Evolutionary conservation across 1,139 yeast genomes (phyloP), one percentile per base, ranked within the genome.

Genomic region (Candida labiduridarum): DNA sequence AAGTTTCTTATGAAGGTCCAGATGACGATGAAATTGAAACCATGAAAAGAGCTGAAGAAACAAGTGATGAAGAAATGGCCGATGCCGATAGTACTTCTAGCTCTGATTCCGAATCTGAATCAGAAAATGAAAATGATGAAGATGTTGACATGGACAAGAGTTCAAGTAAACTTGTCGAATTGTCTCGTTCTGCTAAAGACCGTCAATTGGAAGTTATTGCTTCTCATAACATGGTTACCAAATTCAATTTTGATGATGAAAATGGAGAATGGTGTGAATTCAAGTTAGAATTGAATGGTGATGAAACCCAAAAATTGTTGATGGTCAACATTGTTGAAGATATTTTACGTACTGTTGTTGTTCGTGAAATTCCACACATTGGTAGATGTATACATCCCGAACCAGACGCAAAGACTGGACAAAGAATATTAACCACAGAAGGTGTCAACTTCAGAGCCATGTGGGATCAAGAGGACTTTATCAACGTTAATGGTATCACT

Each of bases 311-410:
- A 71, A 95, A 95, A 78, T 77, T 95, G 68, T 84, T 95, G 77
- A 92, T 95, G 99, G 97, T 95, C 51, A 94, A 94, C 74, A 86
- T 95, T 63, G 85, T 94, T 53, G 99, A 95, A 73, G 94, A 88
- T 51, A 84, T 94, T 54, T 91, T 98, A 71, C 87, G 90, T 61
- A 80, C 81, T 61, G 89, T 91, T 49, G 97, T 95, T 59, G 96
- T 95, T 27, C 87, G 98, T 64, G 97, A 95, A 72, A 87, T 91
- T 57, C 89, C 96, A 51, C 78, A 79, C 53, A 94, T 95, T 63
- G 97, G 96, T 35, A 86, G 99, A 71, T 92, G 98, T 80, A 76
- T 94, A 59, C 91, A 88, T 57, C 96, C 97, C 48, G 82, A 80
- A 55, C 82, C 87, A 29, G 87, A 81, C 53, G 80, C 84, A 45